These are phyloP conservation scores for Urostyla sp. DNA, from an alignment of 73 alveolate genomes.

Conservation along the genomic window DNA sequence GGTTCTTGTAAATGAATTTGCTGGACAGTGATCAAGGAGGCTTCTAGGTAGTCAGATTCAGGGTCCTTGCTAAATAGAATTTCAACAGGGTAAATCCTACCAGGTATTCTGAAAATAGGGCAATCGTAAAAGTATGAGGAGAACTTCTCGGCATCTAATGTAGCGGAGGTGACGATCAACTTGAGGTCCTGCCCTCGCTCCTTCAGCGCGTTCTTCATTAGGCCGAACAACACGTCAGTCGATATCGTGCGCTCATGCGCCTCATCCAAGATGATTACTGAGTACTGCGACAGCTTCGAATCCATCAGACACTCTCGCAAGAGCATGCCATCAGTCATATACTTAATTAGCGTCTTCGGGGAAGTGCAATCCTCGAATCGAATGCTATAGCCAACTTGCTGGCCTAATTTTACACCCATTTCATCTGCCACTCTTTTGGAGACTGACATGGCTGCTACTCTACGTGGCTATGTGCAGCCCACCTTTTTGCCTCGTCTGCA, in stretches of 20 bases:
- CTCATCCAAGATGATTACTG: slow-evolving; percentile 99
- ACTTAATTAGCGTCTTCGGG: slow-evolving; percentile 97
- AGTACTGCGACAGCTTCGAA: slow-evolving; percentile 81
- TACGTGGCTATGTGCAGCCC: slow-evolving; percentile 99
- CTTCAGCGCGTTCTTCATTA: slow-evolving; percentile 89
- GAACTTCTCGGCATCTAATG: slow-evolving; percentile 96
- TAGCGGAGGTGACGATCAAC: slow-evolving; percentile 99
- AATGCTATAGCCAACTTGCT: slow-evolving; percentile 99
- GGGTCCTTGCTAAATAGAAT: slow-evolving; percentile 98
- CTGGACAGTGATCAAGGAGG: slow-evolving; percentile 96
- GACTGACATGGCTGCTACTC: slow-evolving; percentile 99
- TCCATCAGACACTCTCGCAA: slow-evolving; percentile 98
- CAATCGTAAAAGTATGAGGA: slow-evolving; percentile 97
- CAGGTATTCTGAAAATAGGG: slow-evolving; percentile 99
- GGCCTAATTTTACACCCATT: slow-evolving; percentile 93
- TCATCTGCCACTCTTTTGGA: slow-evolving; percentile 98
- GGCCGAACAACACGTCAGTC: slow-evolving; percentile 99
- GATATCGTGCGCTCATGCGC: slow-evolving; percentile 99
- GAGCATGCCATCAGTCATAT: slow-evolving; percentile 99
- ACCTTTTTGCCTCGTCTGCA: slow-evolving; percentile 88
- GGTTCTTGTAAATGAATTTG: slow-evolving; percentile 90
- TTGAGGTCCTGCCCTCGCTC: slow-evolving; percentile 90
- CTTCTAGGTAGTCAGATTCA: slow-evolving; percentile 99
- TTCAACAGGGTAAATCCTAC: slow-evolving; percentile 97
- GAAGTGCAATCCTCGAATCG: slow-evolving; percentile 99